These are phyloP conservation scores for Psidium guajava DNA, from an alignment of 345 rosid genomes.

Conservation along the genomic window DNA sequence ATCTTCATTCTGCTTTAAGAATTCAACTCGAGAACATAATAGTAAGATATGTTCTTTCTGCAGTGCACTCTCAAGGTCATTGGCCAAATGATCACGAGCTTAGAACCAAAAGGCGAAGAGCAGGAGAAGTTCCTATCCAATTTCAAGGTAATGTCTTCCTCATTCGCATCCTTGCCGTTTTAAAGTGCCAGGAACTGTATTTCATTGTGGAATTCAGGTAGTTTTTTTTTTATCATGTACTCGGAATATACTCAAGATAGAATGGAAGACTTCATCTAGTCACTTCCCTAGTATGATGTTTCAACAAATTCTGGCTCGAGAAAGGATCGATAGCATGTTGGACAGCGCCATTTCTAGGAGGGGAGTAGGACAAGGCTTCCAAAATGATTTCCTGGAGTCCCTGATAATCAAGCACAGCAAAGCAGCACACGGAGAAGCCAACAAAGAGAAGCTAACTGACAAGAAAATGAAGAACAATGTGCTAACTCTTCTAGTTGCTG, in stretches of 20 bases:
- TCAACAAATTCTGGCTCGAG: constrained; percentile 37
- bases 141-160: constrained; percentile 56
- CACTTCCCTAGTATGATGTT: not conserved
- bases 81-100: constrained; percentile 69
- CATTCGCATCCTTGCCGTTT: constrained; percentile 55
- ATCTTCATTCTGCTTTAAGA: not conserved
- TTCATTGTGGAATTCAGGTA: constrained; percentile 47
- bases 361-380: constrained; percentile 32
- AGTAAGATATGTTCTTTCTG: not conserved
- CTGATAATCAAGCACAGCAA: constrained; percentile 42
- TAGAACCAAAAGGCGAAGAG: constrained; percentile 49
- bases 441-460: constrained; percentile 41
- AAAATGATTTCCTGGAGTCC: constrained; percentile 53
- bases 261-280: not conserved
- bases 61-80: constrained; percentile 64
- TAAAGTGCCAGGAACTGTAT: constrained; percentile 58
- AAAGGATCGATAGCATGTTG: constrained; percentile 48
- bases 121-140: constrained; percentile 51
- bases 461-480: constrained; percentile 49
- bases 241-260: not conserved
- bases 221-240: not conserved
- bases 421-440: constrained; percentile 8
- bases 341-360: constrained; percentile 28
- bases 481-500: constrained; percentile 52
- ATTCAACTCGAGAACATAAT: not conserved